Evolutionary conservation across 2,329 filamentous ascomycete species (phyloP).

Genomic region (Scedosporium minutisporum): DNA sequence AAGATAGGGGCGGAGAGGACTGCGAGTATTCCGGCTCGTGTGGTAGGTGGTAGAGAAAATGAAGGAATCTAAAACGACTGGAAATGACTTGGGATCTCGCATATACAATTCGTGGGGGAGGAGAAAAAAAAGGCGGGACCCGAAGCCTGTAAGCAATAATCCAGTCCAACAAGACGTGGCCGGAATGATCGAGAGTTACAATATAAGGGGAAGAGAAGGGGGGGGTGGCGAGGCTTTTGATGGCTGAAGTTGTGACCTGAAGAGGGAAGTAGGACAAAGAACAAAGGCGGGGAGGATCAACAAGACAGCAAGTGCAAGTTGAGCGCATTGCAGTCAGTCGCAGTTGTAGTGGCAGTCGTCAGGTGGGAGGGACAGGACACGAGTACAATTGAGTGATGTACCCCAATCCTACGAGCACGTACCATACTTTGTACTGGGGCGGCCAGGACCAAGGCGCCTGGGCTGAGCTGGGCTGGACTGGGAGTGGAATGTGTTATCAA

Average conservation of each 20-base stretch:
- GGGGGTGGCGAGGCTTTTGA: constrained; percentile 6
- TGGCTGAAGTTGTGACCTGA: background rate
- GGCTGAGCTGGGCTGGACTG: too few relatives aligned
- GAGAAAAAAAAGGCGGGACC: background rate
- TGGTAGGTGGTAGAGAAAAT: background rate
- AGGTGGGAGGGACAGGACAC: too few relatives aligned
- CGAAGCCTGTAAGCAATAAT: background rate
- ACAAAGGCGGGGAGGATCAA: constrained; percentile 1
- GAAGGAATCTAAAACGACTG: background rate
- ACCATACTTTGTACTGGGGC: too few relatives aligned
- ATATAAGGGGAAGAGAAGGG: background rate
- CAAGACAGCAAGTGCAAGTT: background rate
- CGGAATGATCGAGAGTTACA: background rate
- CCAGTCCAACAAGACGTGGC: background rate
- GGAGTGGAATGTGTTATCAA: too few relatives aligned
- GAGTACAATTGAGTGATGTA: too few relatives aligned
- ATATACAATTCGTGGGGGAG: background rate
- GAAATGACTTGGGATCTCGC: background rate
- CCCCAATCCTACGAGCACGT: too few relatives aligned
- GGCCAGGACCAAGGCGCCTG: too few relatives aligned
- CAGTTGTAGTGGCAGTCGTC: too few relatives aligned
- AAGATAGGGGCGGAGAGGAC: background rate
- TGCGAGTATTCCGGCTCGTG: background rate
- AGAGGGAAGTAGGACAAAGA: background rate
- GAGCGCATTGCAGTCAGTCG: too few relatives aligned